Evolutionary conservation across 768 basidiomycete genomes (phyloP), one percentile per base, ranked within the genome.

Genomic region (Galerina sulciceps): DNA sequence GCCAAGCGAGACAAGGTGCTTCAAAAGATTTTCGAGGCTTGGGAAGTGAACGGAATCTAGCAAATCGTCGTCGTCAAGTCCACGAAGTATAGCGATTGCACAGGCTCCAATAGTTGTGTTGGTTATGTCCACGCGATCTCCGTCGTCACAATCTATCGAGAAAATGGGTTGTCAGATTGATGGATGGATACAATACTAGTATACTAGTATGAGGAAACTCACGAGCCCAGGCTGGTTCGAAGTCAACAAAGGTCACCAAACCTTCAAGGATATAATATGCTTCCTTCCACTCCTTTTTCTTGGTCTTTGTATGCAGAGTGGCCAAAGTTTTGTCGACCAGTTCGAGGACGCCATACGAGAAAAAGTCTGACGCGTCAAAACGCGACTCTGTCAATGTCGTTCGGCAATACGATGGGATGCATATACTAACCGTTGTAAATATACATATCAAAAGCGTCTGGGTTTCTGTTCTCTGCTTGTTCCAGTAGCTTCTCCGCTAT

Each of bases 31-130:
- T 55, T 78, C 74, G 9, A 79, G 68, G 50, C 64, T 68, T 10
- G 75, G 73, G 54, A 73, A 71, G 34, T 69, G 45, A 14, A 58
- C 60, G n/a, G 59, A 44, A 56, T 75, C 62, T 41, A 79, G 71
- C 35, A 67, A 68, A 18, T 55, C 61, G 34, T 67, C 66, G 38
- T 65, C 59, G 37, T 78, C 65, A 20, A 78, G 57, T 31, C 68
- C 74, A 13, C 72, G 69, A 15, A 79, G 62, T 20, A 74, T 57
- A 10, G 73, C 67, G 18, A 77, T 66, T 11, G 73, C 68, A 14
- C 67, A 63, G 2, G 75, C 72, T 13, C 76, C 76, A 44, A 75
- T 76, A 10, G 63, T 67, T 45, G 71, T 75, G 56, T 74, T 70
- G 13, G 76, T 75, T 37, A 67, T 26, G 22, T 59, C 37, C 41